Base-by-base conservation (phyloP, 1,284 basidiomycete genomes). In the Apiotrichum porosum region DNA sequence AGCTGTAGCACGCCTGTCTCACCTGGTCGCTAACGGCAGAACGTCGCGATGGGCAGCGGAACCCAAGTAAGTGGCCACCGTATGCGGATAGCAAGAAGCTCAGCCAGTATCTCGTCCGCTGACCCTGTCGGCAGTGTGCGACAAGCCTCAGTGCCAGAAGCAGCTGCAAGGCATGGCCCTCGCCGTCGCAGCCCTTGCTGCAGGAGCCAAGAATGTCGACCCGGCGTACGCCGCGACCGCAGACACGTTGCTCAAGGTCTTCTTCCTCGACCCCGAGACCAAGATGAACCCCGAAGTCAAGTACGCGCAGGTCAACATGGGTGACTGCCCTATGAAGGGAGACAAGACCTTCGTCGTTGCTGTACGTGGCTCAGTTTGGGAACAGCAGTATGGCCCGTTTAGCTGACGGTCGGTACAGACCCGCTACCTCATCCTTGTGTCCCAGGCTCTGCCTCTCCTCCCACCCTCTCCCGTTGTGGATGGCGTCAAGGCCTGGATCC, bases 211-310 rank as follows among this genome's bases (percentile, higher is more conserved):
- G 13, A 30, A 56, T 37, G 45, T 60, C 5, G 37, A 41, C 18
- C 19, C 24, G 30, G 33, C 21, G 3, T 42, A 49, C 33, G 24
- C 33, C 13, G 22, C 30, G 18, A 39, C 44, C 23, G 58, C 58
- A 1, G 42, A 57, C 14, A 37, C 49, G 34, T 48, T 66, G 1
- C 39, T 68, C 19, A 35, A 42, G n/a, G 54, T 51, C 14, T 68
- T 68, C 57, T 68, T 65, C 50, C n/a, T 66, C 15, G 56, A 63
- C 40, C 46, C 47, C 3, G 54, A 54, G 22, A 66, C 64, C 5
- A 40, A 55, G 40, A 66, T 68, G 64, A 36, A 52, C 22, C 64
- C 66, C 22, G 52, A 63, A 42, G 56, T 66, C 13, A 39, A 49
- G 32, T 66, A 57, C 35, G 53, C 64, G 15, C 66, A 68, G 48